These are phyloP conservation scores for Fusarium kyushuense DNA, from an alignment of 2,329 filamentous ascomycete genomes.

Conservation along the genomic window DNA sequence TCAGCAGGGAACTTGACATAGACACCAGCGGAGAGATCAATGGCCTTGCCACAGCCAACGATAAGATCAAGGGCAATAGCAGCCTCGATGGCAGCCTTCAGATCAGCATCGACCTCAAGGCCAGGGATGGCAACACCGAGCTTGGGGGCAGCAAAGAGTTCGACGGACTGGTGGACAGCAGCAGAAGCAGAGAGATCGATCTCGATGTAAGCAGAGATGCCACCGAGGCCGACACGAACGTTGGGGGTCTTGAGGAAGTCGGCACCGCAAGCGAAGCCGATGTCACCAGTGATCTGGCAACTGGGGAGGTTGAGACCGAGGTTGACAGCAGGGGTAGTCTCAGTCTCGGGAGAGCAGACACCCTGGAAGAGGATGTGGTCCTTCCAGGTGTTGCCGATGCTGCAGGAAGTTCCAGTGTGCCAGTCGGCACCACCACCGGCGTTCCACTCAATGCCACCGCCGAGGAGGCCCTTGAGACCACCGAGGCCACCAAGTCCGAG, in stretches of 20 bases:
- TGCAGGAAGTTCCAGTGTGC: constrained; percentile 30
- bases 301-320: constrained; percentile 45
- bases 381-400: constrained; percentile 33
- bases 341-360: constrained; percentile 35
- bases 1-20: constrained; percentile 64
- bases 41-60: constrained; percentile 58
- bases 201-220: constrained; percentile 65
- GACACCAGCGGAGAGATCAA: constrained; percentile 61
- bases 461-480: constrained; percentile 11
- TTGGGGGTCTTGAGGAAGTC: constrained; percentile 56
- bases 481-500: constrained; percentile 10
- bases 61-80: constrained; percentile 66
- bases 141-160: constrained; percentile 59
- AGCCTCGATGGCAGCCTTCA: constrained; percentile 62
- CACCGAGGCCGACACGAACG: constrained; percentile 61
- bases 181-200: constrained; percentile 60
- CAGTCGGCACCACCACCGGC: constrained; percentile 17
- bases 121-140: constrained; percentile 56
- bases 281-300: constrained; percentile 60
- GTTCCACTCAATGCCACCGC: constrained; percentile 17
- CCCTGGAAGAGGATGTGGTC: constrained; percentile 37
- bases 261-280: constrained; percentile 58
- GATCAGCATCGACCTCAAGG: constrained; percentile 53
- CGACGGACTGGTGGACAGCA: constrained; percentile 63
- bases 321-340: constrained; percentile 37